A percentile compares a stretch with the other conserved stretches of the same genome.
Evolutionary conservation across 2,329 filamentous ascomycete genomes (phyloP).

Genomic region (Claviceps arundinis): DNA sequence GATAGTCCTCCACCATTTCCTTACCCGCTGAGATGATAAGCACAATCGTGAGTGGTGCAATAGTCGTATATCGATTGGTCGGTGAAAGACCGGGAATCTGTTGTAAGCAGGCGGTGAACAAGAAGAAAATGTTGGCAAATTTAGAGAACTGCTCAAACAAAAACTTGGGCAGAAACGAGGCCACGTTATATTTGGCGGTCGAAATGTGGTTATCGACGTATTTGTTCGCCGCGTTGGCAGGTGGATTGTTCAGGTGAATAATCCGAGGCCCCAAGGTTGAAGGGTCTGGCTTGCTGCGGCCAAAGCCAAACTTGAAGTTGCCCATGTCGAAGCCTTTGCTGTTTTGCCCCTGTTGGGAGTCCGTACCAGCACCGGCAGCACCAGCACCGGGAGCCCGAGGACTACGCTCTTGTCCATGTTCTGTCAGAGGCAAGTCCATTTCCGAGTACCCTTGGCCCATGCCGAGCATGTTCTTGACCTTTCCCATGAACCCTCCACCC

Average conservation of each 20-base stretch:
- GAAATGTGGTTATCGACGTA: slow-evolving; percentile 96
- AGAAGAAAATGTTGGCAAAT: slow-evolving; percentile 98
- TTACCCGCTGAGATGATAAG: slow-evolving; percentile 91
- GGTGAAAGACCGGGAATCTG: slow-evolving; percentile 92
- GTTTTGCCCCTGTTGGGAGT: slow-evolving; percentile 27
- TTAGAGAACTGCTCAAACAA: slow-evolving; percentile 97
- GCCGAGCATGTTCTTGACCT: slow-evolving; percentile 79
- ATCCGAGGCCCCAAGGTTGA: slow-evolving; percentile 82
- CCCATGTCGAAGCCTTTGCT: slow-evolving; percentile 52
- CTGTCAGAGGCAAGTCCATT: slow-evolving; percentile 93
- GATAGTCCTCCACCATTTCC: slow-evolving; percentile 86
- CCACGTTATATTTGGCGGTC: slow-evolving; percentile 90
- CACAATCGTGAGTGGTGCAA: slow-evolving; percentile 83
- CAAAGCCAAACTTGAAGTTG: slow-evolving; percentile 89
- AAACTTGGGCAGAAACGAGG: slow-evolving; percentile 93
- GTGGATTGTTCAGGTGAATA: slow-evolving; percentile 92
- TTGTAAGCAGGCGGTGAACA: slow-evolving; percentile 88
- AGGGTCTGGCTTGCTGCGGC: slow-evolving; percentile 71
- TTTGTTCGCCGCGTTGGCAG: slow-evolving; percentile 78
- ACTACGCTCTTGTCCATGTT: slow-evolving; percentile 39
- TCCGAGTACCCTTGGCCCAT: slow-evolving; percentile 86
- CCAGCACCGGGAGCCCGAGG: slow-evolving; percentile 25
- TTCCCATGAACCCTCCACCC: slow-evolving; percentile 76
- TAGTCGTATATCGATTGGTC: slow-evolving; percentile 91
- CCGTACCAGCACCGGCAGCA: slow-evolving; percentile 13